Conservation (phyloP, 2,329 filamentous ascomycete genomes). For the Diaporthe citrichinensis region DNA sequence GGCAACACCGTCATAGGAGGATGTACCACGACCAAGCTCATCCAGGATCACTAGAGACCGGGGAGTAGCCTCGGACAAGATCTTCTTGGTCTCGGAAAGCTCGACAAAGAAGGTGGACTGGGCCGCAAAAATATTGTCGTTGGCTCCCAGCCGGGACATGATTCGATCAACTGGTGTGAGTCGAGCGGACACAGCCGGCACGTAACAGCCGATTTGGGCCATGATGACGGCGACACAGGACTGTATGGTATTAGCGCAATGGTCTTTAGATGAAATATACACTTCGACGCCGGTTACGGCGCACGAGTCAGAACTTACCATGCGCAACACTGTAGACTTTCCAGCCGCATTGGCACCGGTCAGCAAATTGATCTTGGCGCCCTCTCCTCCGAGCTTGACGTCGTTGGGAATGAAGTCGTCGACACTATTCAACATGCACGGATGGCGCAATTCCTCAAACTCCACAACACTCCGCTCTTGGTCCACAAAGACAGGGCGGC, state of each 20-base stretch:
- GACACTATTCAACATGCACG: constrained; percentile 91
- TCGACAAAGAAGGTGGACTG: constrained; percentile 99
- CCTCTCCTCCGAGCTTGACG: constrained; percentile 84
- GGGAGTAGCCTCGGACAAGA: constrained; percentile 91
- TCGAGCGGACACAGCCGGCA: constrained; percentile 85
- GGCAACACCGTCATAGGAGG: constrained; percentile 95
- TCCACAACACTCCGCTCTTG: constrained; percentile 89
- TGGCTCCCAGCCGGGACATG: constrained; percentile 97
- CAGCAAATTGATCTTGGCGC: constrained; percentile 88
- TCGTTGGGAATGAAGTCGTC: constrained; percentile 98
- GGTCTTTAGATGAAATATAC: not conserved
- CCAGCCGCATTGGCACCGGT: constrained; percentile 98
- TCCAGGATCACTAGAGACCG: constrained; percentile 97
- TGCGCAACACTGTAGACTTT: constrained; percentile 95
- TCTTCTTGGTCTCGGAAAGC: constrained; percentile 97
- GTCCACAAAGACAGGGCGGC: constrained; percentile 89
- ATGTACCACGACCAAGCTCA: constrained; percentile 94
- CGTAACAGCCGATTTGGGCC: constrained; percentile 94
- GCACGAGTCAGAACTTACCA: constrained; percentile 71
- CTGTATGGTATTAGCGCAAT: constrained; percentile 58
- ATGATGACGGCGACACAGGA: constrained; percentile 97
- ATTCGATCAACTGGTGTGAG: constrained; percentile 96
- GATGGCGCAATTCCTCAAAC: constrained; percentile 92
- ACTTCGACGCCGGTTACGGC: constrained; percentile 1
- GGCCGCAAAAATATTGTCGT: constrained; percentile 98